These are phyloP conservation scores for Galerina sulciceps DNA, from an alignment of 768 basidiomycete species.

Conservation along the genomic window DNA sequence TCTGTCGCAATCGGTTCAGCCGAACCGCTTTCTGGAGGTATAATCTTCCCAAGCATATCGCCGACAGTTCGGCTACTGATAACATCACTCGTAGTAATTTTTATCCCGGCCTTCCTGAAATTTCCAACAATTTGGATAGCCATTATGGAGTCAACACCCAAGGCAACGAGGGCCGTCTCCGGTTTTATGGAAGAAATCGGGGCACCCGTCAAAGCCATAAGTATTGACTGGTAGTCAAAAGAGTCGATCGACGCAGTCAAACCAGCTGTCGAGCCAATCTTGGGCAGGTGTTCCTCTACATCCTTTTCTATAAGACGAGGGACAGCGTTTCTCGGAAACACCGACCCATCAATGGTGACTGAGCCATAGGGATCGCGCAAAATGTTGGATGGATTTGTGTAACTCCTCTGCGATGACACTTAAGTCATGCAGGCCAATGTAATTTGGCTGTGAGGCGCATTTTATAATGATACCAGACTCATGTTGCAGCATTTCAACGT, in stretches of 20 bases:
- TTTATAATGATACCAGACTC: constrained; percentile 34
- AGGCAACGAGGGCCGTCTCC: constrained; percentile 38
- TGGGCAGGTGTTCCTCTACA: too few species aligned
- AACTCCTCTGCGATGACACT: constrained; percentile 21
- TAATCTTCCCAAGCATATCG: constrained; percentile 28
- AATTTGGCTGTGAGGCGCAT: constrained; percentile 36
- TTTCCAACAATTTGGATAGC: constrained; percentile 48
- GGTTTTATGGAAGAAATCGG: constrained; percentile 32
- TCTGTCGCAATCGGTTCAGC: too few species aligned
- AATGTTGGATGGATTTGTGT: constrained; percentile 17
- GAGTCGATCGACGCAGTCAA: not conserved
- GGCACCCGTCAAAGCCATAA: constrained; percentile 28
- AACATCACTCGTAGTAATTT: constrained; percentile 41
- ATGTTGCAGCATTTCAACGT: constrained; percentile 42
- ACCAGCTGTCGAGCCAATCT: too few species aligned
- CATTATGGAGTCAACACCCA: constrained; percentile 56
- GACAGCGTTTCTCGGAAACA: not conserved
- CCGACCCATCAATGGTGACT: constrained; percentile 7
- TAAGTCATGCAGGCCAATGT: constrained; percentile 29
- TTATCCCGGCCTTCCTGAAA: constrained; percentile 40
- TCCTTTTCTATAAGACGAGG: too few species aligned
- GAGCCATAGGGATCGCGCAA: constrained; percentile 16
- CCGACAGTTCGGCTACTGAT: constrained; percentile 42
- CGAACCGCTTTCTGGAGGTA: not conserved
- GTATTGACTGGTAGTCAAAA: constrained; percentile 15